Evolutionary conservation across 192 early-diverging fungal species (phyloP).

Genomic region (Backusella macrospora): DNA sequence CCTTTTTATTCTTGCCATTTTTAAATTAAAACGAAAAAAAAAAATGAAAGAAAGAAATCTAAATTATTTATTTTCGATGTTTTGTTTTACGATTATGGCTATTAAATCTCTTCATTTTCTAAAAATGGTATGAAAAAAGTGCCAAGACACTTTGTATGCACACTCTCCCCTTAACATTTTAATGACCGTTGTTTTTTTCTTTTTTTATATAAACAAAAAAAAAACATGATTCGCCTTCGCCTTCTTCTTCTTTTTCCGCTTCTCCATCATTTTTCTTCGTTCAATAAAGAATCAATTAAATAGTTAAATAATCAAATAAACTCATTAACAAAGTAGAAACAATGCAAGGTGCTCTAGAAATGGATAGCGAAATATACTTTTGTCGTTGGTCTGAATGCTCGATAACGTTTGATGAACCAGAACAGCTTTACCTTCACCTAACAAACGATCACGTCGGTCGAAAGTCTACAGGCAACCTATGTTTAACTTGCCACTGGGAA

Average conservation of each 20-base stretch:
- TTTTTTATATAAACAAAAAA: not conserved
- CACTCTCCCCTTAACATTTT: constrained; percentile 14
- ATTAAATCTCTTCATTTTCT: constrained; percentile 3
- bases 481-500: constrained; percentile 88
- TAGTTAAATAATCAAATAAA: not conserved
- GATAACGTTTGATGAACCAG: constrained; percentile 71
- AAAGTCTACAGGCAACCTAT: constrained; percentile 85
- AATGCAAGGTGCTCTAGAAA: constrained; percentile 20
- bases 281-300: not conserved
- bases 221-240: not conserved
- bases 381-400: constrained; percentile 55
- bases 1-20: not conserved
- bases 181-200: not conserved
- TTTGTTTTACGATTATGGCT: not conserved
- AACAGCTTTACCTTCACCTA: constrained; percentile 85
- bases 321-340: no score
- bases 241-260: not conserved
- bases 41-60: not conserved
- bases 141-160: constrained; percentile 17
- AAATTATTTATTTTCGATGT: not conserved
- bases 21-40: not conserved
- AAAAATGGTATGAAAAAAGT: constrained; percentile 16
- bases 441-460: constrained; percentile 90
- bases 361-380: constrained; percentile 15
- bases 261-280: not conserved